Evolutionary conservation across 495 filamentous ascomycete species (phyloP).

Genomic region (Geoglossum glabrum): DNA sequence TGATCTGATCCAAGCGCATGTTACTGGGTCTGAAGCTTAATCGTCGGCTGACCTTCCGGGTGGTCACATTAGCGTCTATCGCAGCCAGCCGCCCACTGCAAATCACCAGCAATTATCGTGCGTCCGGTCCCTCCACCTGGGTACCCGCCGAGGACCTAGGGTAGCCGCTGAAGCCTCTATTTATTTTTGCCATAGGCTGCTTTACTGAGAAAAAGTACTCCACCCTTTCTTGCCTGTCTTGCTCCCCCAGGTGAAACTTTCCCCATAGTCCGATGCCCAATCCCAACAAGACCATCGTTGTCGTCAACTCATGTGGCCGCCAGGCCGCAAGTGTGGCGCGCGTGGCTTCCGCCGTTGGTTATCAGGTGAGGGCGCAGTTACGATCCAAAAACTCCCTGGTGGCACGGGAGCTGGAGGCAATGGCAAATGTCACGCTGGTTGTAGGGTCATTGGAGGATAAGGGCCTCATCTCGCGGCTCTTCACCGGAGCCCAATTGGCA

Average conservation of each 20-base stretch:
- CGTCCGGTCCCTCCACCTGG: neutral
- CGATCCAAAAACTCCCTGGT: conserved; percentile 5
- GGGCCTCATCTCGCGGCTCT: conserved; percentile 52
- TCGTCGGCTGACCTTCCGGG: neutral
- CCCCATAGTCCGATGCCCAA: neutral
- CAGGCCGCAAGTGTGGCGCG: conserved; percentile 9
- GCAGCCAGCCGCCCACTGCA: neutral
- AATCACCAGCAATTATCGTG: neutral
- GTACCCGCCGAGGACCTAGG: neutral
- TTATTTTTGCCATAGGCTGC: neutral
- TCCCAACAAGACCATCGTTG: conserved; percentile 6
- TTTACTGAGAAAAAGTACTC: neutral
- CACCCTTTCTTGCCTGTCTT: neutral
- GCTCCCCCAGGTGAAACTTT: neutral
- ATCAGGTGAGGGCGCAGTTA: conserved; percentile 7
- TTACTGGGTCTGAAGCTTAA: neutral
- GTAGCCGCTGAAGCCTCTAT: neutral
- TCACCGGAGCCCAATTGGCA: conserved; percentile 63
- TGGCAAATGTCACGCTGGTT: conserved; percentile 6
- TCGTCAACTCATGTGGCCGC: conserved; percentile 9
- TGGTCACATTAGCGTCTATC: no score
- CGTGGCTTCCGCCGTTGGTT: conserved; percentile 9
- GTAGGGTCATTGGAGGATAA: conserved; percentile 5
- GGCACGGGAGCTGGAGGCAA: conserved; percentile 3
- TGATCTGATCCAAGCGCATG: neutral